phyloP scores from a whole-genome alignment of 371 early-diverging fungal genomes.

The Syncephalastrum racemosum region DNA sequence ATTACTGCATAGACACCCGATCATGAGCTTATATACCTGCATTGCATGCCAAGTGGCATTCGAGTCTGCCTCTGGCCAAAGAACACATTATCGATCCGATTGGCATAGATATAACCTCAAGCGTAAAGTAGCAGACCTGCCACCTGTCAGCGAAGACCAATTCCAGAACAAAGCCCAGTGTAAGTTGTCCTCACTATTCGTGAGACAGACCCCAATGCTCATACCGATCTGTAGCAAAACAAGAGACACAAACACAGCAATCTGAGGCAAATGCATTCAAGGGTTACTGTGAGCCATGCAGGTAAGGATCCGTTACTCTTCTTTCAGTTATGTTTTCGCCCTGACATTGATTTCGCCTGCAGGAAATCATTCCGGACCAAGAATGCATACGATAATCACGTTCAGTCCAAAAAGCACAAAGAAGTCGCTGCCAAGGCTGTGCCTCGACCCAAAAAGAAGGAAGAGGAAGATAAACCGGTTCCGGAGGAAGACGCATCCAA shows the following conservation, averaged over 20 bases:
- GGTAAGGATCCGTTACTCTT: constrained; percentile 14
- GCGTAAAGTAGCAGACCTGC: constrained; percentile 81
- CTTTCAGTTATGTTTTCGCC: too few relatives aligned
- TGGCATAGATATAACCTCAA: constrained; percentile 92
- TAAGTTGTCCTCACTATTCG: constrained; percentile 7
- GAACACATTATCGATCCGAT: constrained; percentile 81
- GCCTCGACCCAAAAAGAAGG: constrained; percentile 13
- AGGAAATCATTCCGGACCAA: constrained; percentile 73
- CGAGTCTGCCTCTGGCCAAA: constrained; percentile 75
- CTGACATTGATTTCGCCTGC: neutral
- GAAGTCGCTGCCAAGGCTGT: constrained; percentile 60
- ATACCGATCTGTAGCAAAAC: constrained; percentile 26
- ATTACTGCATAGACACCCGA: too few relatives aligned
- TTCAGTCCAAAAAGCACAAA: constrained; percentile 91
- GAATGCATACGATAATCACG: constrained; percentile 87
- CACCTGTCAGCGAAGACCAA: constrained; percentile 68
- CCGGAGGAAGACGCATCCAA: constrained; percentile 8
- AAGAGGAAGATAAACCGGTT: neutral
- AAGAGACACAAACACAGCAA: constrained; percentile 18
- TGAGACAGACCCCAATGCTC: neutral
- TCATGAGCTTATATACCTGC: constrained; percentile 56
- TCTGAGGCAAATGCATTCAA: constrained; percentile 26
- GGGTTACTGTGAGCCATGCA: constrained; percentile 41
- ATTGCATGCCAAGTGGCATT: constrained; percentile 87
- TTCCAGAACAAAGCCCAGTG: constrained; percentile 60